Percentiles rank a stretch among this genome's conserved stretches.
Evolutionary conservation across 345 rosid species (phyloP).

Genomic region (Brassica nigra): DNA sequence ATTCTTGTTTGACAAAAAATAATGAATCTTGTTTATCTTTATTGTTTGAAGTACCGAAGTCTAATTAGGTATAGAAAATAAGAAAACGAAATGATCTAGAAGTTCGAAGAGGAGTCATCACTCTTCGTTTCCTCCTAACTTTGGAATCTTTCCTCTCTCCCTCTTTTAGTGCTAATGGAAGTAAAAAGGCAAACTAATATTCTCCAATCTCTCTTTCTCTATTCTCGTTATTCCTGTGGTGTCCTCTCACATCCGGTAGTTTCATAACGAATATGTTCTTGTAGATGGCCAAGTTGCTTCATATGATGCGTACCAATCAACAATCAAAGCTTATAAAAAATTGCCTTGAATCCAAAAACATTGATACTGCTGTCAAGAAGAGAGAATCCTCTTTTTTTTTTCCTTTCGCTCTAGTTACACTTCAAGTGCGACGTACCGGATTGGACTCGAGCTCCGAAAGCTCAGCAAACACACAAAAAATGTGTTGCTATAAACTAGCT

Average conservation of each 20-base stretch:
- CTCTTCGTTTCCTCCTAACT: constrained; percentile 25
- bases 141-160: constrained; percentile 32
- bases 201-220: constrained; percentile 15
- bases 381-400: not conserved
- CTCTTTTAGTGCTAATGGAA: constrained; percentile 23
- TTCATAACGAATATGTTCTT: constrained; percentile 38
- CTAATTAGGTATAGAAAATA: not conserved
- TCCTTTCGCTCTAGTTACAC: not conserved
- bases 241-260: constrained; percentile 38
- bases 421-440: not conserved
- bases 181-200: constrained; percentile 28
- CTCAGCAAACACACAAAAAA: constrained; percentile 3
- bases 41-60: not conserved
- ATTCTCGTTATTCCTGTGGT: constrained; percentile 36
- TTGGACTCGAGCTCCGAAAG: not conserved
- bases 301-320: constrained; percentile 8
- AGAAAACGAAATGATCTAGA: constrained; percentile 18
- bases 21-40: not conserved
- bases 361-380: not conserved
- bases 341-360: constrained; percentile 6
- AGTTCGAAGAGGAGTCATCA: constrained; percentile 20
- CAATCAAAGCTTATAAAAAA: not conserved
- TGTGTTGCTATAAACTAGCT: not conserved
- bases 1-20: not conserved
- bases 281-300: constrained; percentile 22